phyloP scores from a whole-genome alignment of 2,329 filamentous ascomycete species.

The Trichophyton rubrum region DNA sequence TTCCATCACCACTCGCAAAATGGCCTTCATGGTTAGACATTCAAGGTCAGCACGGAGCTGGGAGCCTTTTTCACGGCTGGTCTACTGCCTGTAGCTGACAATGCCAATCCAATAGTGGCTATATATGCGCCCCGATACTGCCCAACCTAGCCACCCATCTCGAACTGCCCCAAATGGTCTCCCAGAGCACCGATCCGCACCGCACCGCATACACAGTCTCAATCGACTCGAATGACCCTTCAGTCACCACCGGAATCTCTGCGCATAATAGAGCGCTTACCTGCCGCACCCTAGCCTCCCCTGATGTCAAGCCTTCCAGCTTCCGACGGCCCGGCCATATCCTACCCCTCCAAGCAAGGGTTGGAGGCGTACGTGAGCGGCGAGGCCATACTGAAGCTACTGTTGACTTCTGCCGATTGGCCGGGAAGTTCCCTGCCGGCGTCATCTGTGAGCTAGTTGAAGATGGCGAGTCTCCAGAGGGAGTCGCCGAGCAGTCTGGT shows the following conservation, averaged over 20 bases:
- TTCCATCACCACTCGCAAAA: conserved; percentile 72
- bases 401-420: conserved; percentile 75
- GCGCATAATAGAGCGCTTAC: conserved; percentile 77
- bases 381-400: conserved; percentile 88
- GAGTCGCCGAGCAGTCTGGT: conserved; percentile 24
- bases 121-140: conserved; percentile 78
- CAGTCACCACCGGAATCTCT: conserved; percentile 77
- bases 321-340: conserved; percentile 84
- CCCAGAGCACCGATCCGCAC: conserved; percentile 64
- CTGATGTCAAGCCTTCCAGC: conserved; percentile 41
- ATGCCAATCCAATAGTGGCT: conserved; percentile 43
- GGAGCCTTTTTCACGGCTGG: neutral
- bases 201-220: conserved; percentile 88
- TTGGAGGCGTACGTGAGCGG: conserved; percentile 68
- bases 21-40: conserved; percentile 91
- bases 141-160: conserved; percentile 56
- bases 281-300: conserved; percentile 63
- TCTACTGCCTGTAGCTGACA: neutral
- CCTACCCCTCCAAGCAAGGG: conserved; percentile 65
- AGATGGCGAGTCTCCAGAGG: conserved; percentile 59
- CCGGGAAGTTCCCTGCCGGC: conserved; percentile 62
- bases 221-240: conserved; percentile 62
- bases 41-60: conserved; percentile 40
- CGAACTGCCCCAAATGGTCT: conserved; percentile 82
- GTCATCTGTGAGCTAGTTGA: conserved; percentile 90